A percentile compares a stretch with the other conserved stretches of the same genome.
phyloP scores from a whole-genome alignment of 257 asterid species.

The Lantana camara region DNA sequence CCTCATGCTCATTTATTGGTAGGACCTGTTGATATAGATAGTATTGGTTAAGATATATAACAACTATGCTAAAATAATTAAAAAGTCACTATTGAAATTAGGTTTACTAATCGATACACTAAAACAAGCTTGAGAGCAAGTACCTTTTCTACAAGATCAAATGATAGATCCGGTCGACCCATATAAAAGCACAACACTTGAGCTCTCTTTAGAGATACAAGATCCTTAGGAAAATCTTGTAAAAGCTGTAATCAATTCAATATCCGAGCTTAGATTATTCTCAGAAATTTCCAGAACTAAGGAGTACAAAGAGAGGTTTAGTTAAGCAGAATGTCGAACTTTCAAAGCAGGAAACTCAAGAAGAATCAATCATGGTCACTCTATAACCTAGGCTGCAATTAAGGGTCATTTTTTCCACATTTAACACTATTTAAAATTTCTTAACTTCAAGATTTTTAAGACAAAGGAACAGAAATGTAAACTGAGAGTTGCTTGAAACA shows the following conservation, averaged over 20 bases:
- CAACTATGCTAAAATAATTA: constrained; percentile 3
- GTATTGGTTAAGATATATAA: constrained; percentile 1
- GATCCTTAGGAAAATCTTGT: constrained; percentile 82
- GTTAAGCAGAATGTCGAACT: not conserved
- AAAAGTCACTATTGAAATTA: constrained; percentile 1
- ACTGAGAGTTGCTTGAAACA: too few species aligned
- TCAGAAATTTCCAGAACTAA: constrained; percentile 14
- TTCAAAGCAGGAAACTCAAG: not conserved
- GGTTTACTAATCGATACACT: not conserved
- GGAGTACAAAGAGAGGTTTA: not conserved
- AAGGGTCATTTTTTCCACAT: not conserved
- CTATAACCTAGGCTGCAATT: not conserved
- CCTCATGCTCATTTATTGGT: constrained; percentile 56
- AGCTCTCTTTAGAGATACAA: constrained; percentile 75
- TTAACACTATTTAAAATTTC: not conserved
- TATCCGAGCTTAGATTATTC: constrained; percentile 21
- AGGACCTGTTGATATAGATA: constrained; percentile 58
- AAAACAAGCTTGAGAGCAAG: not conserved
- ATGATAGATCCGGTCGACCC: constrained; percentile 78
- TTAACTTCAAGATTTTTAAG: not conserved
- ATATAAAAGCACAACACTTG: constrained; percentile 89
- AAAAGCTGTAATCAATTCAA: constrained; percentile 51
- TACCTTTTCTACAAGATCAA: constrained; percentile 83
- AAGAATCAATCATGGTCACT: constrained; percentile 9
- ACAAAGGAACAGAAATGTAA: too few species aligned